Conservation (phyloP, 1,139 yeast genomes). For the Yamadazyma dushanensis region DNA sequence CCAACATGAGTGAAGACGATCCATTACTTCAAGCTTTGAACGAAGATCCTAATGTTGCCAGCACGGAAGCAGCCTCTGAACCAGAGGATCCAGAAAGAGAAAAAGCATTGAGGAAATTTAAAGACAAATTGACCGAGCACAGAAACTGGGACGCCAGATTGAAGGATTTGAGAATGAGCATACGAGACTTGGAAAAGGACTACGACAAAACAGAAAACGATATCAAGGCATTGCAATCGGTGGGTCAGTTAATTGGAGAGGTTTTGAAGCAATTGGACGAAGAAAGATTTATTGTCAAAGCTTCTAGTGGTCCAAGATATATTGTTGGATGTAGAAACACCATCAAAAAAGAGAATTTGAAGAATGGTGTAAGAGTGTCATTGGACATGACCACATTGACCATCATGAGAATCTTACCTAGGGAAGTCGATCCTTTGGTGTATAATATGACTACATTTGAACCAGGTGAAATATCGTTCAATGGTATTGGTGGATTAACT, state of each 20-base stretch:
- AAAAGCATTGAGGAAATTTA: constrained; percentile 75
- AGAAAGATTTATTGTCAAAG: constrained; percentile 94
- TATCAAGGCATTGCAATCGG: constrained; percentile 94
- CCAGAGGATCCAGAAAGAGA: constrained; percentile 68
- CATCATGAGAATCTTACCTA: constrained; percentile 93
- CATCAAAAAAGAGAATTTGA: constrained; percentile 76
- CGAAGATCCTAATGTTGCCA: constrained; percentile 9
- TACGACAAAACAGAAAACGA: constrained; percentile 95
- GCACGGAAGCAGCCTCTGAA: constrained; percentile 3
- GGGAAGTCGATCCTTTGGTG: constrained; percentile 98
- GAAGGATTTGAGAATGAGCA: constrained; percentile 78
- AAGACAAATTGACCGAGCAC: constrained; percentile 87
- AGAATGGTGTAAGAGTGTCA: constrained; percentile 95
- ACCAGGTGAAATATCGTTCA: constrained; percentile 94
- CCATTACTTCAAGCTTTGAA: constrained; percentile 21
- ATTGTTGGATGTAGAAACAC: constrained; percentile 97
- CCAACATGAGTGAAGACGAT: constrained; percentile 18
- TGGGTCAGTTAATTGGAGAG: constrained; percentile 97
- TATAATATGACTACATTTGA: constrained; percentile 98
- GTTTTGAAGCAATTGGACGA: constrained; percentile 94
- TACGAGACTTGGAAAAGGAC: constrained; percentile 80
- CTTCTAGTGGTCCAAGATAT: constrained; percentile 96
- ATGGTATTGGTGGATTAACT: constrained; percentile 94
- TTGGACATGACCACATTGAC: constrained; percentile 97
- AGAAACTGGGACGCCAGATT: constrained; percentile 93